Evolutionary conservation across 306 rosid genomes (phyloP).

Genomic region (Lathyrus oleraceus): DNA sequence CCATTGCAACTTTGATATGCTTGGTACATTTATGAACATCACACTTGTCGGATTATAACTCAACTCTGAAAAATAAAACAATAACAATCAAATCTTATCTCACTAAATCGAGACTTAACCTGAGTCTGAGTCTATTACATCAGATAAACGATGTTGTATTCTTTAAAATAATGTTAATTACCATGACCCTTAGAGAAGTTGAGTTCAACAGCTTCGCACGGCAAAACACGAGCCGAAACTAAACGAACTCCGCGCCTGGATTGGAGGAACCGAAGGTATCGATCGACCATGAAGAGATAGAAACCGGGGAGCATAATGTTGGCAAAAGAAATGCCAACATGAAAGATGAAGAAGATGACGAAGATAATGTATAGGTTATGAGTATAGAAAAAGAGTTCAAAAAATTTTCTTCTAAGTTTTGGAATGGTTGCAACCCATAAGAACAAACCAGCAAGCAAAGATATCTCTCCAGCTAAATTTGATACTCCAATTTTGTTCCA

Average conservation of each 20-base stretch:
- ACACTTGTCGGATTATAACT: constrained; percentile 69
- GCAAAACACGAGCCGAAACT: constrained; percentile 60
- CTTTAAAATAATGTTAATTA: constrained; percentile 17
- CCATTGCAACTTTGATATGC: constrained; percentile 85
- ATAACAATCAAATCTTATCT: neutral
- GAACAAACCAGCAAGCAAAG: constrained; percentile 56
- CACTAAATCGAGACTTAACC: too few species aligned
- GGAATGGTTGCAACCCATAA: constrained; percentile 70
- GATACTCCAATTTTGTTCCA: constrained; percentile 59
- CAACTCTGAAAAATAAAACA: constrained; percentile 46
- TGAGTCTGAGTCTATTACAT: neutral
- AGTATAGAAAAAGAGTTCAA: constrained; percentile 75
- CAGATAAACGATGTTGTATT: neutral
- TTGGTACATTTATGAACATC: constrained; percentile 70
- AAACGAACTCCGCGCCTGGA: constrained; percentile 49
- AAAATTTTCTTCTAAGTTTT: constrained; percentile 55
- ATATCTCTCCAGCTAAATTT: constrained; percentile 67
- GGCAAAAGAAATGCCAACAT: constrained; percentile 54
- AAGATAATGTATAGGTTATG: constrained; percentile 73
- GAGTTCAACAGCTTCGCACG: constrained; percentile 66
- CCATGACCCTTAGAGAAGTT: constrained; percentile 69
- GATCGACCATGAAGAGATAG: constrained; percentile 79
- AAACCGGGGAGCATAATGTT: constrained; percentile 70
- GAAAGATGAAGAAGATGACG: constrained; percentile 69
- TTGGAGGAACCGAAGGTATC: constrained; percentile 67